These are phyloP conservation scores for Malus orientalis DNA, from an alignment of 306 rosid species.

Conservation along the genomic window DNA sequence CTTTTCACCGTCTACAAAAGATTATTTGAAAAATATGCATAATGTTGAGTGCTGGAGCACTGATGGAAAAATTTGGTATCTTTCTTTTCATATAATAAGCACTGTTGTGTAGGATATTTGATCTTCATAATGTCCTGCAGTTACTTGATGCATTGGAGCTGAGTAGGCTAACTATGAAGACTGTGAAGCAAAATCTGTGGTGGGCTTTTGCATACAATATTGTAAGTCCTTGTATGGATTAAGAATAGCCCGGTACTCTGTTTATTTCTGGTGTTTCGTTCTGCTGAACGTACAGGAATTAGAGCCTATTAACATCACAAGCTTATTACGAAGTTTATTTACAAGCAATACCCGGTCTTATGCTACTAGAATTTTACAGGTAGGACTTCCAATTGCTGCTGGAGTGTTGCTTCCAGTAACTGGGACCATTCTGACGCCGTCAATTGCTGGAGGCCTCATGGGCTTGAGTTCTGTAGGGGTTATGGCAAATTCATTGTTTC, in stretches of 20 bases:
- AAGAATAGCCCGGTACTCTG: background rate
- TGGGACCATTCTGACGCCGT: slow-evolving; percentile 84
- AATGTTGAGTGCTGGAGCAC: background rate
- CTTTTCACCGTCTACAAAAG: background rate
- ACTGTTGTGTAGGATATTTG: background rate
- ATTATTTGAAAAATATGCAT: background rate
- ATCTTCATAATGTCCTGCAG: slow-evolving; percentile 42
- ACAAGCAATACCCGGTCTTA: slow-evolving; percentile 8
- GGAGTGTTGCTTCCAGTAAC: slow-evolving; percentile 78
- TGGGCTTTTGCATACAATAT: slow-evolving; percentile 94
- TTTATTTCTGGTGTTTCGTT: background rate
- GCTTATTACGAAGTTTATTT: background rate
- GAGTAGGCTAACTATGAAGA: slow-evolving; percentile 85
- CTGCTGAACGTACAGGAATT: background rate
- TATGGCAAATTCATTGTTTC: slow-evolving; percentile 71
- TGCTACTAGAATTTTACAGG: slow-evolving; percentile 38
- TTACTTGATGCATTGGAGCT: slow-evolving; percentile 94
- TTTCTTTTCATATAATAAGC: background rate
- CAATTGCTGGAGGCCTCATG: slow-evolving; percentile 97
- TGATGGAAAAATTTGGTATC: background rate
- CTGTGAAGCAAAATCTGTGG: slow-evolving; percentile 93
- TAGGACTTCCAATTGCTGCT: slow-evolving; percentile 95
- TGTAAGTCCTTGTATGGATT: slow-evolving; percentile 43
- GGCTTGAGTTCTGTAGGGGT: slow-evolving; percentile 88
- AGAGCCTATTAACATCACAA: background rate